Conservation (phyloP, 345 rosid genomes). For the Gossypium stocksii region DNA sequence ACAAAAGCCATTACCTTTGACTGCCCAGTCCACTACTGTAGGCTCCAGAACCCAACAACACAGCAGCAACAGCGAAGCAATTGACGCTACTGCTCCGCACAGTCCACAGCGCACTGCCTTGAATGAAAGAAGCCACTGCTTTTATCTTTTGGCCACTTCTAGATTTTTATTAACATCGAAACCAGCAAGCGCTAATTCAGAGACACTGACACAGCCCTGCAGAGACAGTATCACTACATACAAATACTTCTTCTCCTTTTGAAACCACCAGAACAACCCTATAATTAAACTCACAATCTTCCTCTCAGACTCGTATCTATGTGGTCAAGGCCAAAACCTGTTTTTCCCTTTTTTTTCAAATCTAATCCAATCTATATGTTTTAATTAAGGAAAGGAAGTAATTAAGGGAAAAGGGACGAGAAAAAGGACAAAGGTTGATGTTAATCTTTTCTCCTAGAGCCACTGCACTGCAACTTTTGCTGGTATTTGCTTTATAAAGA, state of each 20-base stretch:
- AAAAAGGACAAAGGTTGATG: background rate
- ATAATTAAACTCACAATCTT: background rate
- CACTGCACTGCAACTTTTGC: constrained; percentile 17
- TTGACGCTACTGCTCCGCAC: background rate
- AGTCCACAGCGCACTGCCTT: too few relatives aligned
- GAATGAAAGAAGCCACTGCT: background rate
- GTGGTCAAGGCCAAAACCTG: background rate
- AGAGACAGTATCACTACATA: background rate
- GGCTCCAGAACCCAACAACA: background rate
- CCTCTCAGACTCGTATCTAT: too few relatives aligned
- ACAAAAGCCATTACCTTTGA: constrained; percentile 17
- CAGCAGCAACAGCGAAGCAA: background rate
- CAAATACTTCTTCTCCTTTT: background rate
- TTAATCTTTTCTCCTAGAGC: constrained; percentile 2
- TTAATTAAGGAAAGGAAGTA: background rate
- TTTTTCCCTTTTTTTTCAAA: background rate
- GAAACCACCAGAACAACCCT: background rate
- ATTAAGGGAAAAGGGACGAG: background rate
- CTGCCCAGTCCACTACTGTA: constrained; percentile 12
- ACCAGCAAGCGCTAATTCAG: background rate
- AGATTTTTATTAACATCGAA: background rate
- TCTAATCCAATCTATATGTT: background rate
- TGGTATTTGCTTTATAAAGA: constrained; percentile 26
- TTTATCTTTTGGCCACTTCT: background rate
- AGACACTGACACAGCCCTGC: background rate